These are phyloP conservation scores for Penicillium crustosum DNA, from an alignment of 2,329 filamentous ascomycete species.

Conservation along the genomic window DNA sequence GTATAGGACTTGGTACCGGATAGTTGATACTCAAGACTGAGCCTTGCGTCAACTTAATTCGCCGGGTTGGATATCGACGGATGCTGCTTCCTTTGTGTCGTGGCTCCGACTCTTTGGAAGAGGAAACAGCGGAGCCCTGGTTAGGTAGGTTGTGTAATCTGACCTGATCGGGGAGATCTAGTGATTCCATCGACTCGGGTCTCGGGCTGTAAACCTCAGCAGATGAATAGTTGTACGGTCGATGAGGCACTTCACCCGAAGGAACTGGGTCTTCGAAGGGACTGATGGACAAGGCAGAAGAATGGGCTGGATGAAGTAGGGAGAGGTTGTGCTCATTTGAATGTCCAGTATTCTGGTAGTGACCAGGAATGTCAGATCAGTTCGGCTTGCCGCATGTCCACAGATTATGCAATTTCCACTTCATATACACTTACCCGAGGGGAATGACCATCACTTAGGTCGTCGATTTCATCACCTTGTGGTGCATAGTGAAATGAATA, in stretches of 20 bases:
- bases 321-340: conserved; percentile 1
- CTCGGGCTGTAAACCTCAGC: background rate
- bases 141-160: conserved; percentile 6
- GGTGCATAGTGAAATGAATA: background rate
- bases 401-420: conserved; percentile 3
- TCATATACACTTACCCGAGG: conserved; percentile 2
- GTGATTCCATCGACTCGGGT: background rate
- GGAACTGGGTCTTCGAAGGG: conserved; percentile 1
- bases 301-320: background rate
- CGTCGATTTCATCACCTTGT: background rate
- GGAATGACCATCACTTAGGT: background rate
- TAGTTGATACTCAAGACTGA: conserved; percentile 18
- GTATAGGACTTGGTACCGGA: conserved; percentile 17
- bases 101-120: background rate
- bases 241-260: background rate
- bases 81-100: conserved; percentile 6
- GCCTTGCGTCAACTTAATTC: conserved; percentile 17
- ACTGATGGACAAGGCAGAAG: background rate
- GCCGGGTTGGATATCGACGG: conserved; percentile 17
- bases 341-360: background rate
- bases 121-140: conserved; percentile 6
- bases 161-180: conserved; percentile 5
- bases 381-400: conserved; percentile 7
- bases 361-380: conserved; percentile 1
- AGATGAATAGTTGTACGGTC: background rate